Evolutionary conservation across 192 early-diverging fungal genomes (phyloP).

Genomic region (Gigaspora rosea): DNA sequence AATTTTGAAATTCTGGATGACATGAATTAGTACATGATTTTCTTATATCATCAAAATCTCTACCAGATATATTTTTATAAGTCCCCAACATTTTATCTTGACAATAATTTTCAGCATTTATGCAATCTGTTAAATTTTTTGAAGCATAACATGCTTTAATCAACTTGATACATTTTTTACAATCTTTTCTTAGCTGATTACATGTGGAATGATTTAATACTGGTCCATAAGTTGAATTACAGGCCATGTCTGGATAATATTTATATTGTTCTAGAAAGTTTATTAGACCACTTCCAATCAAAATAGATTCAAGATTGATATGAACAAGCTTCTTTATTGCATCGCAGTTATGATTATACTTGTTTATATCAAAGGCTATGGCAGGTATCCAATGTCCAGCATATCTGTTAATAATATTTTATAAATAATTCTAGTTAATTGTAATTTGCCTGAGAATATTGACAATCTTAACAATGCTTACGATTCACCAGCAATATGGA

Average conservation of each 20-base stretch:
- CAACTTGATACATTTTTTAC: slow-evolving; percentile 72
- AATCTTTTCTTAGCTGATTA: slow-evolving; percentile 69
- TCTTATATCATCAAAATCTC: slow-evolving; percentile 94
- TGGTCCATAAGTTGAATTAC: slow-evolving; percentile 73
- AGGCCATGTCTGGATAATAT: slow-evolving; percentile 80
- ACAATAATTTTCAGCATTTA: slow-evolving; percentile 84
- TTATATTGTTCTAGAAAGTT: slow-evolving; percentile 88
- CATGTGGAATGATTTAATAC: slow-evolving; percentile 74
- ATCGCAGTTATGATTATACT: slow-evolving; percentile 61
- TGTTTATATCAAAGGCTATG: slow-evolving; percentile 78
- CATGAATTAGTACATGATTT: slow-evolving; percentile 82
- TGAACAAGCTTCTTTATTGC: slow-evolving; percentile 33
- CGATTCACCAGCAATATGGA: slow-evolving; percentile 89
- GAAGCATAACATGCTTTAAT: slow-evolving; percentile 85
- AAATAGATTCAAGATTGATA: slow-evolving; percentile 74
- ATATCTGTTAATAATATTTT: slow-evolving; percentile 53
- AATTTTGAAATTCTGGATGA: slow-evolving; percentile 79
- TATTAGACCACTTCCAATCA: slow-evolving; percentile 91
- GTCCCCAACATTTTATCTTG: slow-evolving; percentile 77
- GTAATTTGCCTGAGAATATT: too few species aligned
- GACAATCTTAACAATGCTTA: slow-evolving; percentile 32
- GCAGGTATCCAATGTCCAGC: slow-evolving; percentile 95
- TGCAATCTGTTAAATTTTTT: slow-evolving; percentile 74
- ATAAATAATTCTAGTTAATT: slow-evolving; percentile 12
- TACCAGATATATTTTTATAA: slow-evolving; percentile 78